Evolutionary conservation across 805 yeast genomes (phyloP).

Genomic region (Spathaspora sp.): DNA sequence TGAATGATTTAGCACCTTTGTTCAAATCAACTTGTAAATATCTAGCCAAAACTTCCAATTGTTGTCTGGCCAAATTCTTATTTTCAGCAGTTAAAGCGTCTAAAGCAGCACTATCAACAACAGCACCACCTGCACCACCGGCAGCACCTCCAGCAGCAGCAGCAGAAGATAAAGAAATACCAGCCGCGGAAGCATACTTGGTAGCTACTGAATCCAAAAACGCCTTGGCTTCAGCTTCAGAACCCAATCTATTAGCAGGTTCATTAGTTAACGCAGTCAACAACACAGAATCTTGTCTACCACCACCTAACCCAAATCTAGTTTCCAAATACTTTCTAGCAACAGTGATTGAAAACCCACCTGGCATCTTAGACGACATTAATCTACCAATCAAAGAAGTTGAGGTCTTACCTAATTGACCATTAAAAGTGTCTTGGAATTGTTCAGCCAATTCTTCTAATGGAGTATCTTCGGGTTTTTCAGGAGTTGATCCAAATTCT

Average conservation of each 20-base stretch:
- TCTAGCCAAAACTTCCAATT: slow-evolving; percentile 87
- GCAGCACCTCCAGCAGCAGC: slow-evolving; percentile 52
- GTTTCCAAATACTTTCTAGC: slow-evolving; percentile 91
- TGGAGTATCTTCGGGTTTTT: slow-evolving; percentile 98
- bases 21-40: slow-evolving; percentile 90
- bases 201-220: slow-evolving; percentile 79
- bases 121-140: slow-evolving; percentile 75
- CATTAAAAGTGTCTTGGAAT: slow-evolving; percentile 87
- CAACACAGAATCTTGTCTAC: slow-evolving; percentile 91
- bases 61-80: slow-evolving; percentile 69
- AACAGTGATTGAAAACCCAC: slow-evolving; percentile 91
- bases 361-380: slow-evolving; percentile 98
- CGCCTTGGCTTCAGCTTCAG: slow-evolving; percentile 86
- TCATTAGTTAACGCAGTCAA: slow-evolving; percentile 81
- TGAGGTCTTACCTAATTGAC: slow-evolving; percentile 91
- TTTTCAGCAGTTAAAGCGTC: slow-evolving; percentile 75
- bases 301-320: slow-evolving; percentile 88
- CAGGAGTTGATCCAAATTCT: slow-evolving; percentile 97
- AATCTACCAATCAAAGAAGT: slow-evolving; percentile 84
- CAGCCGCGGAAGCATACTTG: slow-evolving; percentile 81
- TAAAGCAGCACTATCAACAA: slow-evolving; percentile 92
- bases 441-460: slow-evolving; percentile 91
- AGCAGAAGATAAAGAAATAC: slow-evolving; percentile 70
- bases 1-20: slow-evolving; percentile 81
- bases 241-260: slow-evolving; percentile 83